Evolutionary conservation across 345 rosid species (phyloP).

Genomic region (Rhizophora apiculata): DNA sequence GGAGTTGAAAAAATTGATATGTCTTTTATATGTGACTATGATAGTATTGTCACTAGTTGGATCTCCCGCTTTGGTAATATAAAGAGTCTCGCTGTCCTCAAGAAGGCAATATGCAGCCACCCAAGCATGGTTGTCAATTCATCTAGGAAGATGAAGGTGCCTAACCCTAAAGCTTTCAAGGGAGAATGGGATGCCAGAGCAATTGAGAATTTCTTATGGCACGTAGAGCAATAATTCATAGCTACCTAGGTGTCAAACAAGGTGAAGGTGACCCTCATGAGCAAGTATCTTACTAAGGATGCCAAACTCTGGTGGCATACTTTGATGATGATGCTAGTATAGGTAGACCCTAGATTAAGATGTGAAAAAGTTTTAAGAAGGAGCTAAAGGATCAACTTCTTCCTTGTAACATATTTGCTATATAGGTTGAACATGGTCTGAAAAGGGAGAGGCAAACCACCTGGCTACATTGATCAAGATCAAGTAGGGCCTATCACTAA

Average conservation of each 20-base stretch:
- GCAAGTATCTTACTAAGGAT: background rate
- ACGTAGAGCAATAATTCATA: background rate
- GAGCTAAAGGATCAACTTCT: background rate
- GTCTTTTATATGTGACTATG: no score
- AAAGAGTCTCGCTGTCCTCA: no score
- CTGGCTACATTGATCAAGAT: no score
- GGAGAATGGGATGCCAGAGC: background rate
- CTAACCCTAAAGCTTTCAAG: no score
- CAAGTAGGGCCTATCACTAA: no score
- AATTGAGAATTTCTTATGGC: background rate
- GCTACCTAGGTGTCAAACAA: background rate
- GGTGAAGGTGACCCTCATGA: background rate
- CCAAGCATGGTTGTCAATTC: rapidly evolving
- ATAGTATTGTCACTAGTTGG: rapidly evolving
- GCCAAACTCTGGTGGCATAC: background rate
- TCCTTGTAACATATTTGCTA: background rate
- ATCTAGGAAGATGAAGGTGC: no score
- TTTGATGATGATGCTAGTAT: background rate
- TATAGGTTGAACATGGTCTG: no score
- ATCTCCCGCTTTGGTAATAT: no score
- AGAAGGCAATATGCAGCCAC: no score
- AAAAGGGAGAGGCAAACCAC: no score
- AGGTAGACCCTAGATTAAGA: background rate
- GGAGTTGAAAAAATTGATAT: no score
- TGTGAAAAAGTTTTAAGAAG: background rate